A percentile compares a stretch with the other conserved stretches of the same genome.
phyloP scores from a whole-genome alignment of 1,284 basidiomycete species.

The Rugosomyces carneus region DNA sequence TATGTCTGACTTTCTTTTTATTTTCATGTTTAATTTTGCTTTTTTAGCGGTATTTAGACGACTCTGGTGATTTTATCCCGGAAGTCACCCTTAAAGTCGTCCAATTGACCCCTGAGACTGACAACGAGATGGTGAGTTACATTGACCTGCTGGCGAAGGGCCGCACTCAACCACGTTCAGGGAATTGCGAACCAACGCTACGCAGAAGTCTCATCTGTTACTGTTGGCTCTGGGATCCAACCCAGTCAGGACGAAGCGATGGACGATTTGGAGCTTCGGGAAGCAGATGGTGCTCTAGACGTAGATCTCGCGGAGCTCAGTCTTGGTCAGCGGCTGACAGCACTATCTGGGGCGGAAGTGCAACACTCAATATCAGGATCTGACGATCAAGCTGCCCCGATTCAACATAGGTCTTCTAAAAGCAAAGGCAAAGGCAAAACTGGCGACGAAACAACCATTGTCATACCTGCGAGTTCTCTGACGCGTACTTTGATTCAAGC shows the following conservation, averaged over 20 bases:
- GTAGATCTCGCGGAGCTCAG: conserved; percentile 85
- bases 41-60: conserved; percentile 49
- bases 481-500: conserved; percentile 96
- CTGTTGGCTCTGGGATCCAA: conserved; percentile 57
- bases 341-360: conserved; percentile 46
- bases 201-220: conserved; percentile 52
- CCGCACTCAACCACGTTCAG: conserved; percentile 18
- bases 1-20: not conserved
- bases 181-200: conserved; percentile 50
- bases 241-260: conserved; percentile 53
- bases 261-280: conserved; percentile 44
- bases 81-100: conserved; percentile 46
- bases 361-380: conserved; percentile 40
- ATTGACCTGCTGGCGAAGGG: not conserved
- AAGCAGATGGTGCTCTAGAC: conserved; percentile 68
- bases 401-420: not conserved
- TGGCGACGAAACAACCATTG: conserved; percentile 28
- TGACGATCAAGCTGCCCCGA: conserved; percentile 33
- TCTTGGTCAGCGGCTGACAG: conserved; percentile 81
- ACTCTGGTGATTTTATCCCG: conserved; percentile 49
- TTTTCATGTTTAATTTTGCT: conserved; percentile 1
- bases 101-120: conserved; percentile 2
- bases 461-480: conserved; percentile 81
- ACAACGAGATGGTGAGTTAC: conserved; percentile 11
- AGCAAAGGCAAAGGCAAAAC: conserved; percentile 22